Percentiles rank a stretch among this genome's conserved stretches.
Evolutionary conservation across 805 yeast species (phyloP).

Genomic region (Pachysolen tannophilus): DNA sequence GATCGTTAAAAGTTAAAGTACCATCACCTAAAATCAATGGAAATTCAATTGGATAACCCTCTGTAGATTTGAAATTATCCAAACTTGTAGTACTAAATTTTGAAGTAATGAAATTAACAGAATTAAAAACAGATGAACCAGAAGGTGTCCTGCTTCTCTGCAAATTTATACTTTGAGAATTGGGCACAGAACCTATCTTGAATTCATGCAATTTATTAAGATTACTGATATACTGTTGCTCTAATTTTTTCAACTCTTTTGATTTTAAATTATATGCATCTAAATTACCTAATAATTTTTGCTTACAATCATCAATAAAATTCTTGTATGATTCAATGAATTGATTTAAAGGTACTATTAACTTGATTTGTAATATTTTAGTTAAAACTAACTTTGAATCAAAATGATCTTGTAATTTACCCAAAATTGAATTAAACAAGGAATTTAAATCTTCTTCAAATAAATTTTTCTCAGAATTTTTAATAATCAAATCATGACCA

Average conservation of each 20-base stretch:
- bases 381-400: neutral
- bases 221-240: too few relatives aligned
- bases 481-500: neutral
- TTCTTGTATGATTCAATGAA: constrained; percentile 3
- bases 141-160: too few relatives aligned
- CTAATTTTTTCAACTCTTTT: constrained; percentile 24
- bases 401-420: neutral
- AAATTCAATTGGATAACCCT: constrained; percentile 1
- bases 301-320: constrained; percentile 1
- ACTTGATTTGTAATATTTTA: constrained; percentile 3
- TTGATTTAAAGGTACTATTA: constrained; percentile 2
- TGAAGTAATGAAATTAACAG: too few relatives aligned
- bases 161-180: too few relatives aligned
- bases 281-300: neutral
- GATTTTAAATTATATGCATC: constrained; percentile 9
- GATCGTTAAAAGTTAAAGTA: constrained; percentile 1
- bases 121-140: too few relatives aligned
- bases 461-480: neutral
- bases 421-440: neutral
- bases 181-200: too few relatives aligned
- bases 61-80: too few relatives aligned
- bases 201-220: neutral
- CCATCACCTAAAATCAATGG: constrained; percentile 5
- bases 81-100: too few relatives aligned
- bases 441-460: constrained; percentile 1